Evolutionary conservation across 169 alveolate genomes (phyloP), one percentile per base, ranked within the genome.

Genomic region (Plasmodium vinckei): DNA sequence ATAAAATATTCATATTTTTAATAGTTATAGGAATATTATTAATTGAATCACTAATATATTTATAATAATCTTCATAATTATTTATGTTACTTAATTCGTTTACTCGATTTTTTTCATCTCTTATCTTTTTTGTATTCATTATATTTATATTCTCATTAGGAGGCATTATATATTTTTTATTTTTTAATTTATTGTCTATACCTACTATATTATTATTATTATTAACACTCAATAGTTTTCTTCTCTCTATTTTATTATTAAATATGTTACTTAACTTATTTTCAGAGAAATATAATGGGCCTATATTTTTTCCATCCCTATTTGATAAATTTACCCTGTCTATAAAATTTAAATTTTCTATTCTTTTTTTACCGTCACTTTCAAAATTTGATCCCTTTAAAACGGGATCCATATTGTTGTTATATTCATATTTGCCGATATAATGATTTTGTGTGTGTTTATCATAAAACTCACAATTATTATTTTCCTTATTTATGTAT

Each of bases 21-120:
- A 54, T 79, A 5, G 64, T 79, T 65, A 79, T 79, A 4, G 89
- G 89, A 13, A 79, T 79, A 13, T 9, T 46, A 33, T 79, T 67
- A 13, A 79, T 42, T 7, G 60, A 65, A 42, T 79, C 89, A 4
- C 63, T 33, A 46, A 79, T 42, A 46, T 79, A 79, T 46, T 79
- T 79, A 46, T 47, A 79, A 69, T 79, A 79, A 25, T 67, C 89
- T 79, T 64, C 61, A 79, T 65, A 79, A 53, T 67, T 79, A n/a
- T 79, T 67, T 19, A 79, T 79, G 17, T 47, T 65, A 25, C 47
- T 57, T 13, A 65, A 56, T 25, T 64, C 63, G n/a, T 65, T 25
- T 15, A 39, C 9, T 42, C 21, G 17, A 39, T 65, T 21, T 51
- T 67, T 79, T 9, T 79, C 72, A 21, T 39, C 67, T 51, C 21